Conservation (phyloP, 352 stramenopile species). For the Elongisporangium senticosum region DNA sequence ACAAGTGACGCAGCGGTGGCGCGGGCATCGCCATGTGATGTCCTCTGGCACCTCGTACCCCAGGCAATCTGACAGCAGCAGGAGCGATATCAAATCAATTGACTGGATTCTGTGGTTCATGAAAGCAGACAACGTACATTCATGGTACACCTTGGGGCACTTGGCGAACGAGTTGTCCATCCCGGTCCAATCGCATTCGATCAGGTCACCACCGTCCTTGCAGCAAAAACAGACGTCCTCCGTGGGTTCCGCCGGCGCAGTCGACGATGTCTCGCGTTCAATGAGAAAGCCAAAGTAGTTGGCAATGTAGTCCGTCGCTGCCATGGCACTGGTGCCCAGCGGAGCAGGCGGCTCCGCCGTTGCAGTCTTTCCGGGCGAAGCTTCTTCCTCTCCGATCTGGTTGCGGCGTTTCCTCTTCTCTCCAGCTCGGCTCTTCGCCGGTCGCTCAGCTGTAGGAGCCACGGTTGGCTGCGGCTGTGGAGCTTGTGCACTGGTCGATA, state of each 20-base stretch:
- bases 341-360: conserved; percentile 1
- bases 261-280: conserved; percentile 25
- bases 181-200: conserved; percentile 74
- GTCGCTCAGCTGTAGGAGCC: not conserved
- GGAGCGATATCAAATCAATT: conserved; percentile 1
- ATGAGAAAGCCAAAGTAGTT: conserved; percentile 69
- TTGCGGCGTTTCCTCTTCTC: conserved; percentile 44
- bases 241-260: conserved; percentile 27
- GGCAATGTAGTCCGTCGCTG: conserved; percentile 49
- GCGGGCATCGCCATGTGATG: conserved; percentile 58
- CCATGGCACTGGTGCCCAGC: conserved; percentile 21
- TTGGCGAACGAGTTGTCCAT: conserved; percentile 24
- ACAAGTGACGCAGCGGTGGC: conserved; percentile 61
- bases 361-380: conserved; percentile 11
- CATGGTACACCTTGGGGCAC: conserved; percentile 80
- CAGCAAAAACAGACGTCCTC: conserved; percentile 85
- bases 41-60: conserved; percentile 54
- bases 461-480: not conserved
- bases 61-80: conserved; percentile 42
- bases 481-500: not conserved
- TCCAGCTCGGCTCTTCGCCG: conserved; percentile 3
- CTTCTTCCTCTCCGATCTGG: conserved; percentile 19
- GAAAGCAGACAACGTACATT: conserved; percentile 28
- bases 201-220: conserved; percentile 72
- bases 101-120: not conserved